These are phyloP conservation scores for Prunus dulcis DNA, from an alignment of 306 rosid genomes.

Conservation along the genomic window DNA sequence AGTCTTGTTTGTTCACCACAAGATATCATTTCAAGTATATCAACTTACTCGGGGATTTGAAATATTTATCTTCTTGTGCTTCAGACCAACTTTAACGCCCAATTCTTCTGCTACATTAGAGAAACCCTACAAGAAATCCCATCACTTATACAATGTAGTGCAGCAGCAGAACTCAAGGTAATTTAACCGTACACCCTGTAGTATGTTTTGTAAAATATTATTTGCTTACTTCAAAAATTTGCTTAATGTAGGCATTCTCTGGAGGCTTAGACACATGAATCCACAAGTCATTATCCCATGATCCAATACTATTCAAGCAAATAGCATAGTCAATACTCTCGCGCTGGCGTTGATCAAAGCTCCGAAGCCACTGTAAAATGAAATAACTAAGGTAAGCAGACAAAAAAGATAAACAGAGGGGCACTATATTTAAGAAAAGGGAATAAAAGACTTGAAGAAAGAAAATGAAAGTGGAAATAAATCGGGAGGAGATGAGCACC, in stretches of 20 bases:
- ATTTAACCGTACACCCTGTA: conserved; percentile 13
- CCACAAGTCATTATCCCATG: conserved; percentile 92
- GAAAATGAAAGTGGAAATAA: conserved; percentile 14
- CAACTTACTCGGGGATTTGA: conserved; percentile 93
- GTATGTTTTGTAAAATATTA: conserved; percentile 3
- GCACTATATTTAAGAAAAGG: background rate
- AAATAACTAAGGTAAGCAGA: conserved; percentile 22
- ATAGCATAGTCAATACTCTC: conserved; percentile 95
- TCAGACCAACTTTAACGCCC: conserved; percentile 69
- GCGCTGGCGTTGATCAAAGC: conserved; percentile 91
- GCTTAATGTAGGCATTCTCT: conserved; percentile 84
- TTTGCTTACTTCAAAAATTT: conserved; percentile 76
- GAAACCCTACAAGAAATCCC: conserved; percentile 66
- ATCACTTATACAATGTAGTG: conserved; percentile 17
- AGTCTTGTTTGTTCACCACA: background rate
- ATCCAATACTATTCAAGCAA: conserved; percentile 89
- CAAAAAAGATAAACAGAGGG: conserved; percentile 8
- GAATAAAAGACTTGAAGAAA: conserved; percentile 3
- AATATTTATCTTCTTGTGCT: conserved; percentile 98
- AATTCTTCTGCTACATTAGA: conserved; percentile 85
- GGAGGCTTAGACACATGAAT: conserved; percentile 98
- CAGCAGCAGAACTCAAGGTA: conserved; percentile 10
- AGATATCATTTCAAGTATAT: conserved; percentile 14
- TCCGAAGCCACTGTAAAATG: conserved; percentile 83
- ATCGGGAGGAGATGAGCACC: conserved; percentile 38